Evolutionary conservation across 305 asterid genomes (phyloP).

Genomic region (Plantago coronopus): DNA sequence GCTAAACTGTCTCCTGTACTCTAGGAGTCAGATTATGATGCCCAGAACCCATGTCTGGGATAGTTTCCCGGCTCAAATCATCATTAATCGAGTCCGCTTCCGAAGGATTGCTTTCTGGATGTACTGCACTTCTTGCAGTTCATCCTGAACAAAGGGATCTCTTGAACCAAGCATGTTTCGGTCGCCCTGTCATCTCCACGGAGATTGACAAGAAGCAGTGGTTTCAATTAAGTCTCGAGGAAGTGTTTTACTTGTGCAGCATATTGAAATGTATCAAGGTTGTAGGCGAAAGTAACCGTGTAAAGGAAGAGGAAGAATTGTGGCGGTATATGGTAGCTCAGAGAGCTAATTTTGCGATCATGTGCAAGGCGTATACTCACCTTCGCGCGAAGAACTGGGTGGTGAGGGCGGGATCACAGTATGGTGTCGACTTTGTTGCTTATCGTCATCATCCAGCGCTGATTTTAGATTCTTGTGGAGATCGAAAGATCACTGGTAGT

Average conservation of each 20-base stretch:
- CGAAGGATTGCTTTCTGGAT: conserved; percentile 52
- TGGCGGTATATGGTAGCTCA: conserved; percentile 41
- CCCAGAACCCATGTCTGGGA: conserved; percentile 69
- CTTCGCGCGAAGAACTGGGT: conserved; percentile 81
- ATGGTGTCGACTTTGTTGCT: conserved; percentile 78
- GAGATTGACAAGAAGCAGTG: conserved; percentile 58
- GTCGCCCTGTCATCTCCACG: conserved; percentile 45
- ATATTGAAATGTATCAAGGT: conserved; percentile 50
- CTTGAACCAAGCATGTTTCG: conserved; percentile 58
- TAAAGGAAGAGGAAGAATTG: conserved; percentile 36
- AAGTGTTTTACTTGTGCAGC: conserved; percentile 50
- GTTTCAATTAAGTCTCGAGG: conserved; percentile 67
- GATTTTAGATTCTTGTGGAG: too few species aligned
- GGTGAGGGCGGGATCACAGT: conserved; percentile 63
- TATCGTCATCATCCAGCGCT: conserved; percentile 74
- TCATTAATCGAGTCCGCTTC: conserved; percentile 46
- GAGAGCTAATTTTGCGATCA: conserved; percentile 32
- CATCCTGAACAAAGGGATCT: conserved; percentile 48
- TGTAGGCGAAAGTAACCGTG: conserved; percentile 28
- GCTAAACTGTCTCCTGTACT: too few species aligned
- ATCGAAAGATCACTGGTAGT: too few species aligned
- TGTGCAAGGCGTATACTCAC: conserved; percentile 61
- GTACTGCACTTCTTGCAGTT: conserved; percentile 49
- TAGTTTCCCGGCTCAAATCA: conserved; percentile 48
- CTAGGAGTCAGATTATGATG: too few species aligned